Conservation (phyloP, 129 eudicot species). For the Scalesia atractyloides region DNA sequence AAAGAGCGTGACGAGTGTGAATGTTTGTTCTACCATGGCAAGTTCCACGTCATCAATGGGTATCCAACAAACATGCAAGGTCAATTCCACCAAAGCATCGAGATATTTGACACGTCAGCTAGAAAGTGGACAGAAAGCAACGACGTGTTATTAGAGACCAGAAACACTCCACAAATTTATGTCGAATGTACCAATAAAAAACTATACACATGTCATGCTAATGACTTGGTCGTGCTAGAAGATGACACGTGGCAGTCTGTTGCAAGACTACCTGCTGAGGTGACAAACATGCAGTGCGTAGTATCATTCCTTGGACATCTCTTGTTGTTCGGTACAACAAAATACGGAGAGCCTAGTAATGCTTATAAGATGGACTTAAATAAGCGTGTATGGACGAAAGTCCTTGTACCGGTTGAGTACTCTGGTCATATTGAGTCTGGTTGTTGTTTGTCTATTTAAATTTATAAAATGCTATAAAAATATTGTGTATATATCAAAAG, state of each 20-base stretch:
- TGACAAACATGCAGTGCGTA: conserved; percentile 29
- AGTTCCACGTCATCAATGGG: conserved; percentile 69
- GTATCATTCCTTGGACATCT: conserved; percentile 50
- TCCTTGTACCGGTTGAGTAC: conserved; percentile 37
- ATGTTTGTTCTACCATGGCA: conserved; percentile 49
- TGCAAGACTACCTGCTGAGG: conserved; percentile 44
- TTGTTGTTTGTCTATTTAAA: conserved; percentile 46
- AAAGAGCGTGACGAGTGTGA: conserved; percentile 58
- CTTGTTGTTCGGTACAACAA: conserved; percentile 51
- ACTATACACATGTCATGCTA: conserved; percentile 35
- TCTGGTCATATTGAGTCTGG: conserved; percentile 55
- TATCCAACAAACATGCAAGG: conserved; percentile 62
- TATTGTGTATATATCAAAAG: too few species aligned
- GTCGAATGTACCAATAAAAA: conserved; percentile 35
- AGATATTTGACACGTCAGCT: conserved; percentile 38
- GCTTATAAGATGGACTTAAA: conserved; percentile 51
- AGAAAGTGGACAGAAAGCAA: conserved; percentile 43
- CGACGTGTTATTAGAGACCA: conserved; percentile 31
- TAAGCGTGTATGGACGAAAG: conserved; percentile 43
- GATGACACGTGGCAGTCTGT: conserved; percentile 46
- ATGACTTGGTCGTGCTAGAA: conserved; percentile 17
- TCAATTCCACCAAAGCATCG: conserved; percentile 38
- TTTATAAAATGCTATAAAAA: not conserved
- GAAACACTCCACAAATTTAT: not conserved
- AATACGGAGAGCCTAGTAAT: conserved; percentile 33